Evolutionary conservation across 2,329 filamentous ascomycete species (phyloP).

Genomic region (Chlorencoelia australis): DNA sequence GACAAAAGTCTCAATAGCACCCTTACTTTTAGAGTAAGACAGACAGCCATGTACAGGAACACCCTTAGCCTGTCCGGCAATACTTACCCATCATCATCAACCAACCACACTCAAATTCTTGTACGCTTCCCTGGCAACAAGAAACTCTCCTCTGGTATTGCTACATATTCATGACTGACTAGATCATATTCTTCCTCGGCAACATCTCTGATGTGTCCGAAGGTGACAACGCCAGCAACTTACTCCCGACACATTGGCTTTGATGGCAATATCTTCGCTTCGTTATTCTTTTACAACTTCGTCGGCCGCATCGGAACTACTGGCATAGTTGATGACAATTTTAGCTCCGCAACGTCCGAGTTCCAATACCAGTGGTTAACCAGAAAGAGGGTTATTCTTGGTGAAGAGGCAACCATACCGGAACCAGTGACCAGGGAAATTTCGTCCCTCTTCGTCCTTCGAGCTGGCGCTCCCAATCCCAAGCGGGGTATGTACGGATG

Average conservation of each 20-base stretch:
- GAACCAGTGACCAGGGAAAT: conserved; percentile 26
- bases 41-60: conserved; percentile 61
- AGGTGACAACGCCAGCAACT: conserved; percentile 47
- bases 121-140: conserved; percentile 66
- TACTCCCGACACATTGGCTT: conserved; percentile 47
- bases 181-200: conserved; percentile 24
- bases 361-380: conserved; percentile 55
- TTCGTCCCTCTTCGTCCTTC: conserved; percentile 26
- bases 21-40: conserved; percentile 70
- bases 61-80: conserved; percentile 55
- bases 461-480: conserved; percentile 17
- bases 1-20: conserved; percentile 67
- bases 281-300: conserved; percentile 46
- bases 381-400: conserved; percentile 35
- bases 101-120: conserved; percentile 60
- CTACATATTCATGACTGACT: conserved; percentile 55
- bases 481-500: conserved; percentile 14
- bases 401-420: conserved; percentile 9
- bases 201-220: conserved; percentile 22
- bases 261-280: conserved; percentile 44
- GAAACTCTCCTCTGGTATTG: conserved; percentile 62
- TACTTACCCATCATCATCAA: conserved; percentile 65
- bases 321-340: conserved; percentile 46
- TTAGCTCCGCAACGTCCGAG: conserved; percentile 54
- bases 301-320: conserved; percentile 52